phyloP scores from a whole-genome alignment of 2,329 filamentous ascomycete genomes.

The Claviceps monticola region DNA sequence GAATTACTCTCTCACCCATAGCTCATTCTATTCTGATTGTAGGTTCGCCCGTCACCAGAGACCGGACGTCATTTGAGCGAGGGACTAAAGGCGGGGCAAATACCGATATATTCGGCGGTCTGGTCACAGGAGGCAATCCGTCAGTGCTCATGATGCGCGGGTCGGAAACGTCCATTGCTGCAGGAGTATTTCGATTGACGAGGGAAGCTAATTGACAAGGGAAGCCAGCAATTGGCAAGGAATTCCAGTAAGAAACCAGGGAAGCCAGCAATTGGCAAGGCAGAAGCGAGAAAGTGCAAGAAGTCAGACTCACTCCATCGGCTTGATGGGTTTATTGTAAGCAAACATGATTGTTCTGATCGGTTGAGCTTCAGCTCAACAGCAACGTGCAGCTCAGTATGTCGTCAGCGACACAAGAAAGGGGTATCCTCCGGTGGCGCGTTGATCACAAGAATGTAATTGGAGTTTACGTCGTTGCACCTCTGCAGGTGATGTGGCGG shows the following conservation, averaged over 20 bases:
- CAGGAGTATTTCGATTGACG: not conserved
- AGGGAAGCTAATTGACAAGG: not conserved
- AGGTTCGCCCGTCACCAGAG: not conserved
- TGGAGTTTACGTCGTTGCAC: not conserved
- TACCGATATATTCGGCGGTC: slow-evolving; percentile 22
- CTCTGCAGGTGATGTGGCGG: not conserved
- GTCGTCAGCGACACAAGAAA: not conserved
- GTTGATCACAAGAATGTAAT: not conserved
- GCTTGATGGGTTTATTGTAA: slow-evolving; percentile 24
- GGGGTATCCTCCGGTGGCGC: slow-evolving; percentile 2
- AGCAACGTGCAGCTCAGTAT: not conserved
- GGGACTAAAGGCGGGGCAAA: not conserved
- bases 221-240: not conserved
- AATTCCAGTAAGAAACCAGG: not conserved
- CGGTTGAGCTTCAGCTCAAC: slow-evolving; percentile 3
- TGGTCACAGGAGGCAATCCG: slow-evolving; percentile 14
- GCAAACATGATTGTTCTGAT: slow-evolving; percentile 17
- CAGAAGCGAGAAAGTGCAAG: not conserved
- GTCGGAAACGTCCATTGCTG: slow-evolving; percentile 4
- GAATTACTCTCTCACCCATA: not conserved
- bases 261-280: not conserved
- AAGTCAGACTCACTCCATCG: slow-evolving; percentile 21
- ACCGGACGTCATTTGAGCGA: not conserved
- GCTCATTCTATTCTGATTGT: not conserved
- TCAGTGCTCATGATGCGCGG: slow-evolving; percentile 10